A percentile compares a stretch with the other conserved stretches of the same genome.
Conservation (phyloP, 768 basidiomycete species). For the Xerocomellus amylosporus region DNA sequence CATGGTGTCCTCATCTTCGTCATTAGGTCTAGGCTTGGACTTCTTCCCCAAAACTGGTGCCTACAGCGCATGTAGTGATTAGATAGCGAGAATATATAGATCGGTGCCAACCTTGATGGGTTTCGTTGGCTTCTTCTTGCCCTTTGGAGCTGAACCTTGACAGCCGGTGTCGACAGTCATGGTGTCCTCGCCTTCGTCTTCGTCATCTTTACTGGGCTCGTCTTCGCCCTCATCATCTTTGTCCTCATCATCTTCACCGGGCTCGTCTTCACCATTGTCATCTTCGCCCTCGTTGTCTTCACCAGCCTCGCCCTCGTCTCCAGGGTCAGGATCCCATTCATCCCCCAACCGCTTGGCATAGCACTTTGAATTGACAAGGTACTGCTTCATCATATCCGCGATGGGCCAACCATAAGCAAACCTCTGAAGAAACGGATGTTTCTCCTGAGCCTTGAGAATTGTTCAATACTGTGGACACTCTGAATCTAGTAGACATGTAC, state of each 20-base stretch:
- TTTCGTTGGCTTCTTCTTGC: too few relatives aligned
- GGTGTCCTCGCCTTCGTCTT: too few relatives aligned
- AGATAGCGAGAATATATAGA: too few relatives aligned
- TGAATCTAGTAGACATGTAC: background rate
- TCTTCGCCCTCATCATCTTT: too few relatives aligned
- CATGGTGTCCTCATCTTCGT: too few relatives aligned
- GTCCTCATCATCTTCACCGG: background rate
- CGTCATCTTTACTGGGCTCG: background rate
- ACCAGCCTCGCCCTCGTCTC: too few relatives aligned
- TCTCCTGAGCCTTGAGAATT: background rate
- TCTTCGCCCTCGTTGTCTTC: background rate
- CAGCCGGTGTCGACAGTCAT: too few relatives aligned
- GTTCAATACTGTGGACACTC: background rate
- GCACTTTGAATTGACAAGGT: background rate
- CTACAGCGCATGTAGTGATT: background rate
- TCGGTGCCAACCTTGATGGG: background rate
- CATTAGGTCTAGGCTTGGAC: too few relatives aligned
- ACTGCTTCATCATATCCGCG: background rate
- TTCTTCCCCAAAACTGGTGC: too few relatives aligned
- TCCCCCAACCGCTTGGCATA: background rate
- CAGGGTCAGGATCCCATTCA: background rate
- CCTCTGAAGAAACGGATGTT: background rate
- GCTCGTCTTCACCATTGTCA: background rate
- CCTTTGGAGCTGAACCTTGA: too few relatives aligned
- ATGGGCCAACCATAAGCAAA: background rate